Conservation (phyloP, 75 land plant genomes). For the Larix kaempferi region DNA sequence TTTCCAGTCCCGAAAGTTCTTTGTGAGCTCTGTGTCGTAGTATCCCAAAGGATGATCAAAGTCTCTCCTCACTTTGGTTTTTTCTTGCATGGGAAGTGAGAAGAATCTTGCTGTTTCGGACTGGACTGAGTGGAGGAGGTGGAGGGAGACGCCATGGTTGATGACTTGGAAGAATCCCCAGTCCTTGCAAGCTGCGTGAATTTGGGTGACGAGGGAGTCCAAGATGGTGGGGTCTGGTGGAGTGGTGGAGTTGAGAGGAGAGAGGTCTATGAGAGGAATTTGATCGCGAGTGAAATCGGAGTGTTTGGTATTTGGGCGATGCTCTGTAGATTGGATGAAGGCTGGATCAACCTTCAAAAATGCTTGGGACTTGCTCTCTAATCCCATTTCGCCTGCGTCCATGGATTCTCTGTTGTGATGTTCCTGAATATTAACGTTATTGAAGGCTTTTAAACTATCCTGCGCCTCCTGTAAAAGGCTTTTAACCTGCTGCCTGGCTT, state of each 20-base stretch:
- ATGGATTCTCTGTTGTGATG: no score
- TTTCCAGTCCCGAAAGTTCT: constrained; percentile 93
- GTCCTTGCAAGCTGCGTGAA: constrained; percentile 51
- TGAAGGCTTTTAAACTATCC: neutral
- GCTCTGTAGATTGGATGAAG: neutral
- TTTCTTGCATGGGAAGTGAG: constrained; percentile 45
- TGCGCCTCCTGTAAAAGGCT: no score
- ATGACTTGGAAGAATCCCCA: constrained; percentile 94
- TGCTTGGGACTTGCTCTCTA: constrained; percentile 49
- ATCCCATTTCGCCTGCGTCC: neutral
- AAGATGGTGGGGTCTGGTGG: constrained; percentile 15
- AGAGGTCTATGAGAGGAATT: constrained; percentile 69
- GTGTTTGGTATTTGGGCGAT: neutral
- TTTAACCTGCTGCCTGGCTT: no score
- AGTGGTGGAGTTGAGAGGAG: constrained; percentile 18
- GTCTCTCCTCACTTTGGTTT: constrained; percentile 52
- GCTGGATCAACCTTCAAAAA: constrained; percentile 52
- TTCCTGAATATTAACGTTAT: no score
- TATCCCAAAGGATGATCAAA: constrained; percentile 56
- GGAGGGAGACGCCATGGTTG: constrained; percentile 67
- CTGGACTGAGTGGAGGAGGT: constrained; percentile 40
- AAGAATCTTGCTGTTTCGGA: constrained; percentile 49
- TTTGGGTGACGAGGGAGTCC: constrained; percentile 3
- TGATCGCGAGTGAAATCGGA: constrained; percentile 6
- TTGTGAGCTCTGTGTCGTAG: constrained; percentile 80